Evolutionary conservation across 176 grass and related monocot species (phyloP).

Genomic region (Oryza rufipogon): DNA sequence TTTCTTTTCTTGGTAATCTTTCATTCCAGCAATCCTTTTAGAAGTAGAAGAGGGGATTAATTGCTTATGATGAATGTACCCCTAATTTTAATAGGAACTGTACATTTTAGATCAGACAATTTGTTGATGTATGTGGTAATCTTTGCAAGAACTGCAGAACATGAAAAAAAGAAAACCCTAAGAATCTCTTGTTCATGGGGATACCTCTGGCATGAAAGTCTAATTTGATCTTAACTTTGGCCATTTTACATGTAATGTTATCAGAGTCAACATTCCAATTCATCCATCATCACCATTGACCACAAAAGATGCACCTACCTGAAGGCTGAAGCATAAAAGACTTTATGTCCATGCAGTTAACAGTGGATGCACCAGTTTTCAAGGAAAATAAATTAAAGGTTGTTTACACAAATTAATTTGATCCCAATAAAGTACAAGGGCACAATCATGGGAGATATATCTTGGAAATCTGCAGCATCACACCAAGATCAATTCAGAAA

Average conservation of each 20-base stretch:
- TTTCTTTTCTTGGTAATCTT: background rate
- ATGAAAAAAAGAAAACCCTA: background rate
- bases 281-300: background rate
- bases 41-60: background rate
- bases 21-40: background rate
- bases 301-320: background rate
- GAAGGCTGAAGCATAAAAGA: constrained; percentile 24
- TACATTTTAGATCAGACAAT: constrained; percentile 39
- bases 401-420: constrained; percentile 6
- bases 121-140: background rate
- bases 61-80: background rate
- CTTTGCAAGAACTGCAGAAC: background rate
- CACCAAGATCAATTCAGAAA: constrained; percentile 19
- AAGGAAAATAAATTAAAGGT: background rate
- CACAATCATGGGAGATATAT: constrained; percentile 43
- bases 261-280: background rate
- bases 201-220: background rate
- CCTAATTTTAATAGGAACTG: background rate
- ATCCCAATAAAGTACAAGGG: constrained; percentile 24
- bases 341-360: background rate
- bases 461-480: background rate
- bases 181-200: background rate
- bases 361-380: constrained; percentile 1
- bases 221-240: background rate
- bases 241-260: background rate